Base-by-base conservation (phyloP, 768 basidiomycete genomes). In the Kwoniella mangroviensis region DNA sequence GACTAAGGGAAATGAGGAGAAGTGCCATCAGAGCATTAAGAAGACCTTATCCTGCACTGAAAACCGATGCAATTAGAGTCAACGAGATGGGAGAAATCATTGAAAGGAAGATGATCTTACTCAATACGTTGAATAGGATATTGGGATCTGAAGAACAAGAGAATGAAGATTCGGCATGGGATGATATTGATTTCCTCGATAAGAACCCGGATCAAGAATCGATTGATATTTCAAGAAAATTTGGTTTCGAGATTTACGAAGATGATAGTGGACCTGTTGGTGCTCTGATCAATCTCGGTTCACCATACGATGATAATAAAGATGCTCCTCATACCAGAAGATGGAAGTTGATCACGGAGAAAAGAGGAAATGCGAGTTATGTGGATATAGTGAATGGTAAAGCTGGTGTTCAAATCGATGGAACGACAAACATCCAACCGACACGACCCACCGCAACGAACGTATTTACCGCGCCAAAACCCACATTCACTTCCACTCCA, bases 1-100 rank as follows among this genome's bases (percentile, higher is more conserved):
- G 93, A 57, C 94, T 98, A 79, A 90, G 91, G 64, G 85, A 84
- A 26, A 75, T 87, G 3, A 68, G 86, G 22, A 74, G 73, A 51
- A 81, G 81, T 40, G 84, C 81, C 0, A 43, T 85, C 22, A 87
- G 88, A 75, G 91, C 90, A 54, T 88, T 92, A 4, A 89, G 55
- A 45, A 63, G 74, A 65, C 72, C 71, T 19, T 83, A 81, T 74
- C 77, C 80, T 1, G 53, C 74, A 9, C 52, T 76, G 49, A 71
- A 63, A 62, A 22, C 26, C 12, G 74, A 76, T n/a, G 67, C 73
- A 15, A 69, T 75, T 9, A 34, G 67, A 52, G 45, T 67, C 26
- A 72, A 76, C 45, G 78, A 92, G 70, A 89, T 92, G 4, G 88
- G 90, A 4, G 79, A 78, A 53, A 59, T 83, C 12, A 67, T 76